A percentile compares a stretch with the other conserved stretches of the same genome.
phyloP scores from a whole-genome alignment of 192 early-diverging fungal species.

The Linnemannia zychae region DNA sequence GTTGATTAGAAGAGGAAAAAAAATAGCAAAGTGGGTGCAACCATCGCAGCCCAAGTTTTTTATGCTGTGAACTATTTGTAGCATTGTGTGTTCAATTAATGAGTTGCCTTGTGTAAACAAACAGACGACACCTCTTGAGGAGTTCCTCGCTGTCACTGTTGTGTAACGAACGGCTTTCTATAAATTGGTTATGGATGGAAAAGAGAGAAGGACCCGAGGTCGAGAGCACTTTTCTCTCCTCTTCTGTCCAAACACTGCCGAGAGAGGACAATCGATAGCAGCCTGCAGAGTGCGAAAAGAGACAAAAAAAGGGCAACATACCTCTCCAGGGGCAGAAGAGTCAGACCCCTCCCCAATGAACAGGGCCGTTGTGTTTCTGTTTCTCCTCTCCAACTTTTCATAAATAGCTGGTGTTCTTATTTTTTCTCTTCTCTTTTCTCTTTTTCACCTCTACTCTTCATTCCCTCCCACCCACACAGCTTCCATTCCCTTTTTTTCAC shows the following conservation, averaged over 20 bases:
- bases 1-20: no score
- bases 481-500: slow-evolving; percentile 9
- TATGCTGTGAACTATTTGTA: neutral
- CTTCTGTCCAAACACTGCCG: neutral
- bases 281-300: no score
- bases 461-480: slow-evolving; percentile 10
- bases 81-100: neutral
- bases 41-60: neutral
- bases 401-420: neutral
- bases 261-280: no score
- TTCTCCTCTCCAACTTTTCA: neutral
- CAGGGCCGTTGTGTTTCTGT: no score
- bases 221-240: neutral
- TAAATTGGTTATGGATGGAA: slow-evolving; percentile 4
- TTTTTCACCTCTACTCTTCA: neutral
- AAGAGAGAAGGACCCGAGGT: neutral
- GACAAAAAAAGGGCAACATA: no score
- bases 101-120: neutral
- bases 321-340: no score
- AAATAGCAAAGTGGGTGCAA: no score
- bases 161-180: neutral
- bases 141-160: neutral
- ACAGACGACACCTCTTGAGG: neutral
- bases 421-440: slow-evolving; percentile 13
- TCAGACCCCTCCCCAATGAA: no score